Base-by-base conservation (phyloP, 345 rosid genomes). In the Salix caprea region DNA sequence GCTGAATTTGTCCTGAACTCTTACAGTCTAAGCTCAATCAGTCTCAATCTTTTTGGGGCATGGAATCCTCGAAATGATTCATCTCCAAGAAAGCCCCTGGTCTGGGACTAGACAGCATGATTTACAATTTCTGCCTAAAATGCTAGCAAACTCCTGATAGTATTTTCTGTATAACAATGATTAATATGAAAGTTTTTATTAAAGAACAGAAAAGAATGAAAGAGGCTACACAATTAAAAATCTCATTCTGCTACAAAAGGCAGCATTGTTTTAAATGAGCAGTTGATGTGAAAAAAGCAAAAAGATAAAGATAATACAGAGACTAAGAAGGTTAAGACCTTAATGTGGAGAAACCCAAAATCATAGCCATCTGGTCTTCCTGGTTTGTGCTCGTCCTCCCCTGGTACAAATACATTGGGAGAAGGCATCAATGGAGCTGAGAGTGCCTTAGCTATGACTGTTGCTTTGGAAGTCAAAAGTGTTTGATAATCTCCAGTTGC, bases 401-500 rank as follows among this genome's bases (percentile, higher is more conserved):
- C 97, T 2, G 97, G 99, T 44, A 90, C 94, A 77, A 93, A 96
- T 54, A 94, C 88, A 75, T 79, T 79, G 1, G 99, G 97, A 79
- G 82, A 85, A 7, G 89, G 78, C 61, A 78, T 82, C 74, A 80
- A 72, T 44, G 95, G 96, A 86, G 91, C 91, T 66, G 97, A 92
- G 46, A 93, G 90, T 14, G 97, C 98, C 69, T 82, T 88, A 65
- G 95, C 92, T 79, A 96, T 89, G 68, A 92, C 97, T 65, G 82
- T 71, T 21, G 89, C 92, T 84, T 96, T 96, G 61, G 97, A 92
- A 54, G 98, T 92, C 68, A 96, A 83, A 76, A 91, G 94, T 26
- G 98, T 96, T 64, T 94, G 81, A 81, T 92, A 96, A 72, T 96
- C 98, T 82, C 98, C 98, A 3, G 99, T 93, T 40, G 97, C 97